phyloP scores from a whole-genome alignment of 2,329 filamentous ascomycete species.

The Thermomyces lanuginosus region DNA sequence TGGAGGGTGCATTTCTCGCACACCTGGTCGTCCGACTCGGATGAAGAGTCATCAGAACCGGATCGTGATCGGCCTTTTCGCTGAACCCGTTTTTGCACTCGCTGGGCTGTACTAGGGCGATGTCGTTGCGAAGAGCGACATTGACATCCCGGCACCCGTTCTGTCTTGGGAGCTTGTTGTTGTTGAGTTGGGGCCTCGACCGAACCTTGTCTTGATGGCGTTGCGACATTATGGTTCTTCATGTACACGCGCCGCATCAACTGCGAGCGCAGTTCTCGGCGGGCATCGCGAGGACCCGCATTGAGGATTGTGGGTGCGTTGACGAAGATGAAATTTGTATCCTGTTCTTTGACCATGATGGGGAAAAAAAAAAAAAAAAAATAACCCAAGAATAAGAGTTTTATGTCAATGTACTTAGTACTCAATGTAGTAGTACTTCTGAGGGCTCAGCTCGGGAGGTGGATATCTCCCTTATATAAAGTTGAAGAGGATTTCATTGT shows the following conservation, averaged over 20 bases:
- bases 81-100: no score
- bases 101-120: no score
- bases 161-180: background rate
- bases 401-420: no score
- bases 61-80: no score
- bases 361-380: no score
- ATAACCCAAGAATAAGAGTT: no score
- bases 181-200: background rate
- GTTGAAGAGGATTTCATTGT: no score
- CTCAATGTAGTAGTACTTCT: no score
- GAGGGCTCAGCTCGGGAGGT: no score
- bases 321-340: constrained; percentile 6
- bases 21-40: background rate
- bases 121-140: background rate
- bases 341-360: background rate
- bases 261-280: constrained; percentile 6
- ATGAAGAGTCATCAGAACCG: no score
- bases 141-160: no score
- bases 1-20: background rate
- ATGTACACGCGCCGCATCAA: constrained; percentile 7
- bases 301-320: constrained; percentile 7
- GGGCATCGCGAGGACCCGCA: constrained; percentile 6
- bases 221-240: constrained; percentile 4
- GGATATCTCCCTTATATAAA: no score
- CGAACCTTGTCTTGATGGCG: background rate